These are phyloP conservation scores for Colletotrichum nymphaeae DNA, from an alignment of 2,329 filamentous ascomycete species.

Conservation along the genomic window DNA sequence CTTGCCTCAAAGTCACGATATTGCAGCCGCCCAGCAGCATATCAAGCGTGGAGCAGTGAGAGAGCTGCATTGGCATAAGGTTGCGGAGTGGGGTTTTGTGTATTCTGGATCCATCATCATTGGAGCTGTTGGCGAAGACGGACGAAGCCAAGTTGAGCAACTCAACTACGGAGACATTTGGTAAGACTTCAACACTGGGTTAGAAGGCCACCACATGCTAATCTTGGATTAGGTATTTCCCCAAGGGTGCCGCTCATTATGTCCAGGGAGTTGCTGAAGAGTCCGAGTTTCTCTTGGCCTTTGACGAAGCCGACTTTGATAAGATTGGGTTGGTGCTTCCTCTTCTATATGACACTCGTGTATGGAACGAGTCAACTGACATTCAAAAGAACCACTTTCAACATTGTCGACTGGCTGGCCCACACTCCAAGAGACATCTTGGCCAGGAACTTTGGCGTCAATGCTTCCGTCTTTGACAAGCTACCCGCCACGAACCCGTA, in stretches of 20 bases:
- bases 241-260: conserved; percentile 72
- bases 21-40: conserved; percentile 76
- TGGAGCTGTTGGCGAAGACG: conserved; percentile 72
- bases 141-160: conserved; percentile 64
- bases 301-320: conserved; percentile 76
- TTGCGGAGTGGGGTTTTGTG: conserved; percentile 76
- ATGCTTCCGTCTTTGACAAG: conserved; percentile 67
- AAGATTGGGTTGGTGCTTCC: conserved; percentile 59
- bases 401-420: conserved; percentile 76
- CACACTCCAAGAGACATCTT: conserved; percentile 73
- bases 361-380: neutral
- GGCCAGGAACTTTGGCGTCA: conserved; percentile 76
- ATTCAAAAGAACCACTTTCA: conserved; percentile 73
- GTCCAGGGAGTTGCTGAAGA: conserved; percentile 74
- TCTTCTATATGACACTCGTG: neutral
- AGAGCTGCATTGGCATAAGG: conserved; percentile 75
- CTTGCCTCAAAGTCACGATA: conserved; percentile 72
- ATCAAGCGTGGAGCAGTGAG: conserved; percentile 73
- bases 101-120: conserved; percentile 68
- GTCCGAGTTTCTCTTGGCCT: conserved; percentile 75
- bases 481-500: conserved; percentile 70
- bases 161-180: conserved; percentile 73
- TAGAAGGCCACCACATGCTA: neutral
- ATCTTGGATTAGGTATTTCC: conserved; percentile 60
- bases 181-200: conserved; percentile 38